These are phyloP conservation scores for Phytopythium kandeliae DNA, from an alignment of 352 stramenopile genomes.

Conservation along the genomic window DNA sequence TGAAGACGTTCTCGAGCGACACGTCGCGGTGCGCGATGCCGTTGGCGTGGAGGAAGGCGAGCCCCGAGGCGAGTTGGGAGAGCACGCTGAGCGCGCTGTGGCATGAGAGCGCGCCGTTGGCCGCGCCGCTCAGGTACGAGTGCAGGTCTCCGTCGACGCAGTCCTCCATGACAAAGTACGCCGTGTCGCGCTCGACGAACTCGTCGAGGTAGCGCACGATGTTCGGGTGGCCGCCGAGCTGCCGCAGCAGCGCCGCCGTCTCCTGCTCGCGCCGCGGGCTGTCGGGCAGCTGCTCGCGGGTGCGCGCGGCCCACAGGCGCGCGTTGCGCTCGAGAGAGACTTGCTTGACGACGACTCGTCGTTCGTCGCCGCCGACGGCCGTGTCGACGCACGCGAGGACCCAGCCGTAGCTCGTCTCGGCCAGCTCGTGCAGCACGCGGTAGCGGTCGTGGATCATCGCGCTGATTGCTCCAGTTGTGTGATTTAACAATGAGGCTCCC, in stretches of 20 bases:
- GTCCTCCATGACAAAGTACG: constrained; percentile 43
- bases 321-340: constrained; percentile 28
- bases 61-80: constrained; percentile 18
- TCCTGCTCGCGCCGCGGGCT: constrained; percentile 41
- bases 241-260: constrained; percentile 22
- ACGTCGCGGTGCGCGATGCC: constrained; percentile 32
- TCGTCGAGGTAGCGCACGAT: constrained; percentile 36
- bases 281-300: constrained; percentile 19
- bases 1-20: constrained; percentile 40
- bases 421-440: constrained; percentile 23
- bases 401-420: constrained; percentile 38
- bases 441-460: constrained; percentile 23
- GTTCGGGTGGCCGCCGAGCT: constrained; percentile 32
- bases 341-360: constrained; percentile 36
- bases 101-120: constrained; percentile 18
- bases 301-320: constrained; percentile 4
- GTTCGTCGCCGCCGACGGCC: not conserved
- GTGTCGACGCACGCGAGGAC: constrained; percentile 40
- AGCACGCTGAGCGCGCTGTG: constrained; percentile 22
- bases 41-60: constrained; percentile 25
- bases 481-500: constrained; percentile 1
- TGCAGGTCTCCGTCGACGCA: constrained; percentile 31
- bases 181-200: constrained; percentile 28
- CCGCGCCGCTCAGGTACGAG: constrained; percentile 18
- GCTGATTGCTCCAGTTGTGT: not conserved